These are phyloP conservation scores for Brassica rapa DNA, from an alignment of 345 rosid species.

Conservation along the genomic window DNA sequence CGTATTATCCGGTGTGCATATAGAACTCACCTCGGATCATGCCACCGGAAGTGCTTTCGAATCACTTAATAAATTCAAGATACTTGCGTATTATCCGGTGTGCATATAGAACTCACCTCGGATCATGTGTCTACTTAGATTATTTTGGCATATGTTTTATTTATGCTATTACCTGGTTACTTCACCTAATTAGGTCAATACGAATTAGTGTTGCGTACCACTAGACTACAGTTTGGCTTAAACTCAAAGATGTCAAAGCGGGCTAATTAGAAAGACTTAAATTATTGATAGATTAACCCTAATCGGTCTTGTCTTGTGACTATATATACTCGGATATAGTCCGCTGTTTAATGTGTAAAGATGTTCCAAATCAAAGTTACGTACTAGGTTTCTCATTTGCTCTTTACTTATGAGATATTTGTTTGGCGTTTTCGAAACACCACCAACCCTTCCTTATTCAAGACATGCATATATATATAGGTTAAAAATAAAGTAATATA, in stretches of 20 bases:
- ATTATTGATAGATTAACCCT: neutral
- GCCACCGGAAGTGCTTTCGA: neutral
- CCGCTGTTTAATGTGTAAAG: neutral
- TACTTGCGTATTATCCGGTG: neutral
- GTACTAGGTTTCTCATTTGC: neutral
- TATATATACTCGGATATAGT: neutral
- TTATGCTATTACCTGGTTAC: neutral
- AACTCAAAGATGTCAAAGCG: too few species aligned
- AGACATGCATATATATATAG: neutral
- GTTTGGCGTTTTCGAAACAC: neutral
- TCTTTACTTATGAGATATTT: neutral
- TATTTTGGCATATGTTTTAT: neutral
- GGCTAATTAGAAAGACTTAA: too few species aligned
- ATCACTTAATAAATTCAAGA: neutral
- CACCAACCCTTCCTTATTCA: neutral
- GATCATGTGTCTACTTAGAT: neutral
- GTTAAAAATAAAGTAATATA: too few species aligned
- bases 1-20: neutral
- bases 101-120: neutral
- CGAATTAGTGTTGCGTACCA: neutral
- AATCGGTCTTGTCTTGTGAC: neutral
- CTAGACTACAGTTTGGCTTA: neutral
- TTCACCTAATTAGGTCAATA: neutral
- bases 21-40: neutral
- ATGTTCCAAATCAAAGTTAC: neutral